A percentile compares a stretch with the other conserved stretches of the same genome.
Conservation (phyloP, 176 grass and related monocot genomes). For the Oryza meyeriana region DNA sequence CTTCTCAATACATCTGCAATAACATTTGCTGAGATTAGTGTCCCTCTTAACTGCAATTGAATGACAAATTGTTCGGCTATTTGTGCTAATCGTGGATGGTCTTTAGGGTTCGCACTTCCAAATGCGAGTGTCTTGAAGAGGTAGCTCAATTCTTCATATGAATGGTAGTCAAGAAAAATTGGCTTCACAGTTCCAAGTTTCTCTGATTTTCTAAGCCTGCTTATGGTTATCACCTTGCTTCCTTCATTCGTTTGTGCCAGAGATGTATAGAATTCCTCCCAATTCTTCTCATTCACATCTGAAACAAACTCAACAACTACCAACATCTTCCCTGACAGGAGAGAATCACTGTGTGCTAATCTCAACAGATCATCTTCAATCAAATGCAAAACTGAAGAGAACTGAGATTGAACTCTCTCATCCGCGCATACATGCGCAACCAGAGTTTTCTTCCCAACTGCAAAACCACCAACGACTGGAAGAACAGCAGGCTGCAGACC, state of each 20-base stretch:
- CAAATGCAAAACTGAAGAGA: slow-evolving; percentile 6
- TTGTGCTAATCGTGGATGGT: not conserved
- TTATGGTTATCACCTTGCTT: not conserved
- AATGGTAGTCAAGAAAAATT: not conserved
- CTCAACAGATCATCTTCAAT: not conserved
- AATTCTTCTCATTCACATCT: not conserved
- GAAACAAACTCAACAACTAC: not conserved
- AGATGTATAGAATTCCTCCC: not conserved
- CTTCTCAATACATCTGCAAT: not conserved
- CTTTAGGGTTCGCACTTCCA: not conserved
- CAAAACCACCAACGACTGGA: no score
- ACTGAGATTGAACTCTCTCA: not conserved
- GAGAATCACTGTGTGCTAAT: not conserved
- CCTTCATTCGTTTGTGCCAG: not conserved
- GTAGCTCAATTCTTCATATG: not conserved
- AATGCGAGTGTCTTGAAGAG: not conserved
- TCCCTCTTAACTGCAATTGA: not conserved
- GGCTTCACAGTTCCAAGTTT: not conserved
- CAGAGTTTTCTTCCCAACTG: no score
- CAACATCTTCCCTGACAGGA: not conserved
- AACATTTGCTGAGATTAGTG: not conserved
- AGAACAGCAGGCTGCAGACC: not conserved
- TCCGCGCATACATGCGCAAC: not conserved
- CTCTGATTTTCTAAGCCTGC: not conserved
- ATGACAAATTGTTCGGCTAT: not conserved